Percentiles rank a stretch among this genome's conserved stretches.
These are phyloP conservation scores for Macrolepiota albuminosa DNA, from an alignment of 768 basidiomycete species.

Conservation along the genomic window DNA sequence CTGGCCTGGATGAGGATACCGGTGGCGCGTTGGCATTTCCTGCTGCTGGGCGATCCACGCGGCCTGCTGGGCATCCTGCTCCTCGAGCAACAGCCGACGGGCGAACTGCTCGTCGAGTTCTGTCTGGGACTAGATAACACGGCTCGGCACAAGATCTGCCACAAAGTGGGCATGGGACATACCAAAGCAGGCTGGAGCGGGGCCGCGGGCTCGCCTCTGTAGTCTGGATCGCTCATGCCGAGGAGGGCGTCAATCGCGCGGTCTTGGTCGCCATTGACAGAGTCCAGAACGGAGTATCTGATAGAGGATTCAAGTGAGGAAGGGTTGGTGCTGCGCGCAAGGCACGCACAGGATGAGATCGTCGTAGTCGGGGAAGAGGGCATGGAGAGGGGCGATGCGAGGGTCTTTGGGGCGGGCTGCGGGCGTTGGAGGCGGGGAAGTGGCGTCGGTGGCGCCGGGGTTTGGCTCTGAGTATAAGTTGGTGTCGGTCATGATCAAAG, in stretches of 20 bases:
- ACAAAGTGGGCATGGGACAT: background rate
- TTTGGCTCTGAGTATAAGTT: too few relatives aligned
- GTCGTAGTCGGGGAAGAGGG: slow-evolving; percentile 82
- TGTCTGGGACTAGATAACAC: slow-evolving; percentile 42
- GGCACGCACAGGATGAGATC: slow-evolving; percentile 58
- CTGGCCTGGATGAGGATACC: background rate
- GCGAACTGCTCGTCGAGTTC: slow-evolving; percentile 81
- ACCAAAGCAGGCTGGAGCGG: background rate
- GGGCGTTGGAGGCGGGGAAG: background rate
- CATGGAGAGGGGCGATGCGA: slow-evolving; percentile 48
- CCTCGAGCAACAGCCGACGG: slow-evolving; percentile 64
- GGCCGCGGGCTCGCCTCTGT: slow-evolving; percentile 41
- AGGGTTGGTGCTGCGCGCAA: too few relatives aligned
- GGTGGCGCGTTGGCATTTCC: slow-evolving; percentile 2
- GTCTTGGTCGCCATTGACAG: slow-evolving; percentile 66
- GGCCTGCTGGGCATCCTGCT: slow-evolving; percentile 37
- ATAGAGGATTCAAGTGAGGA: background rate
- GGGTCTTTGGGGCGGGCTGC: slow-evolving; percentile 30
- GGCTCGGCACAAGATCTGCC: too few relatives aligned
- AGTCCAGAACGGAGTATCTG: slow-evolving; percentile 69
- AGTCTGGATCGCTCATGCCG: slow-evolving; percentile 84
- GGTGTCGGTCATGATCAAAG: background rate
- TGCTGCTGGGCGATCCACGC: slow-evolving; percentile 28
- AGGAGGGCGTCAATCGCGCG: slow-evolving; percentile 72
- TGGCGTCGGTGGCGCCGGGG: too few relatives aligned